Evolutionary conservation across 192 early-diverging fungal species (phyloP), one percentile per base, ranked within the genome.

Genomic region (Allomyces macrogynus): DNA sequence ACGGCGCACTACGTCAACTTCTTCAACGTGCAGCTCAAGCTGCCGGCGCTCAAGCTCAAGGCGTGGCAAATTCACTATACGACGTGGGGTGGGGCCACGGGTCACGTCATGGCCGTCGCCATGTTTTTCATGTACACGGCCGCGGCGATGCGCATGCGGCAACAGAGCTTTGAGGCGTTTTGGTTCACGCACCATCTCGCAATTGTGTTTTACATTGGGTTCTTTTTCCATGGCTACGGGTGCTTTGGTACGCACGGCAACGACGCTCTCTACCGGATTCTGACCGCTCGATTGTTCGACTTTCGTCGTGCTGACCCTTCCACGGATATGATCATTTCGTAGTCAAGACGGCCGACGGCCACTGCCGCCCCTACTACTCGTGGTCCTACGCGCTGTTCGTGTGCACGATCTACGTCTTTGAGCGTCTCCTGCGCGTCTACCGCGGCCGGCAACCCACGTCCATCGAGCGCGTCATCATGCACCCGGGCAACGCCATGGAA

Each of bases 161-260:
- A 73, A 54, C 70, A 70, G 57, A 65, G 84, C 26, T 89, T 87
- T 73, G 87, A 91, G 75, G 54, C 78, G 62, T 89, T 91, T 71
- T 89, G 87, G 78, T 87, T 80, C 70, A 76, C 78, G 62, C 89
- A 91, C 74, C 87, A 91, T 67, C 75, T 88, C 18, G 86, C 83
- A 67, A 67, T 89, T 43, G 69, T 79, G 10, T 88, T 80, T 69
- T 82, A 84, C 73, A 71, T 78, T 23, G 68, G 80, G 42, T 76
- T 88, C 57, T 84, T 87, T 64, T 76, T 89, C 63, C 89, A 91
- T 65, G 77, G 80, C 60, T 71, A 72, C 23, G 80, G 76, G 67
- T 78, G 71, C 67, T 68, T 81, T 61, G 73, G 82, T 61, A 76
- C 60, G 82, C 60, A 76, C 60, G 71, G 72, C 0, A 71, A 77